These are phyloP conservation scores for Kazachstania sp. DNA, from an alignment of 1,139 yeast genomes.

Conservation along the genomic window DNA sequence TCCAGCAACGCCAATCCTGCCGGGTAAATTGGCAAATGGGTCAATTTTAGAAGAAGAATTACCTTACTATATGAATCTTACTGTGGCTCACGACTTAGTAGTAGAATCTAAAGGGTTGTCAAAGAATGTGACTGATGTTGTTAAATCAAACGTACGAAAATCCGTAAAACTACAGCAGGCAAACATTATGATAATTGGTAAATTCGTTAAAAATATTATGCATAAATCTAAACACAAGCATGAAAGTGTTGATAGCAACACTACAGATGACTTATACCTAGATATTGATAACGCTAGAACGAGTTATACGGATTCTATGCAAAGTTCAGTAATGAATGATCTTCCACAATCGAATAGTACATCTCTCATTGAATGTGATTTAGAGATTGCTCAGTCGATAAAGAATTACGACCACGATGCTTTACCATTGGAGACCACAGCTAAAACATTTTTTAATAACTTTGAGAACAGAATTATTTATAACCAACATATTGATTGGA, in stretches of 20 bases:
- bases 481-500: slow-evolving; percentile 9
- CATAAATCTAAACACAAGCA: not conserved
- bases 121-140: too few relatives aligned
- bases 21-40: not conserved
- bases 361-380: not conserved
- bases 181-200: not conserved
- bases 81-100: too few relatives aligned
- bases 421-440: slow-evolving; percentile 8
- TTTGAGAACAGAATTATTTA: slow-evolving; percentile 5
- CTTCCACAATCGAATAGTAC: not conserved
- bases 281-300: slow-evolving; percentile 2
- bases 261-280: not conserved
- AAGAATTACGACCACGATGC: not conserved
- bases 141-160: too few relatives aligned
- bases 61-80: too few relatives aligned
- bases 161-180: too few relatives aligned
- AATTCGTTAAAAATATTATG: not conserved
- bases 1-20: slow-evolving; percentile 7
- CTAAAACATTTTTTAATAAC: slow-evolving; percentile 8
- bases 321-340: not conserved
- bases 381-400: not conserved
- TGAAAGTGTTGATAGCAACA: not conserved
- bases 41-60: too few relatives aligned
- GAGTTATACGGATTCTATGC: not conserved
- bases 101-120: too few relatives aligned